A percentile compares a stretch with the other conserved stretches of the same genome.
These are phyloP conservation scores for Mycena crocata DNA, from an alignment of 768 basidiomycete species.

Conservation along the genomic window DNA sequence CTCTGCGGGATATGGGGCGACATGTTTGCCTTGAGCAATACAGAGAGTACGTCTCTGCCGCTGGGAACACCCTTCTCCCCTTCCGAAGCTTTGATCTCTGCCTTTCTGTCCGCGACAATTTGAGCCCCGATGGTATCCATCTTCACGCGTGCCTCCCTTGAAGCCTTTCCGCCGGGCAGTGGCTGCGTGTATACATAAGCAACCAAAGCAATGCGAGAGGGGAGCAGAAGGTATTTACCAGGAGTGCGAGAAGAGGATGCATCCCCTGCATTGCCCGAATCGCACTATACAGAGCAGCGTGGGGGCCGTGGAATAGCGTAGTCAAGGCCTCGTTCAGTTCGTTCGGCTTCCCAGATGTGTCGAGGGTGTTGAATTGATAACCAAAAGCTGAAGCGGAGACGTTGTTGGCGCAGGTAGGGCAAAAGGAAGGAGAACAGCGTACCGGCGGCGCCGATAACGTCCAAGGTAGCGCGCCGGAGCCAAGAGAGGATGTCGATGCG, in stretches of 20 bases:
- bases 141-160: conserved; percentile 34
- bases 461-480: conserved; percentile 50
- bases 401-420: no score
- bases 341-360: conserved; percentile 33
- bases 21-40: background rate
- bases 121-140: conserved; percentile 54
- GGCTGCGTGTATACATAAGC: background rate
- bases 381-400: conserved; percentile 35
- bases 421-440: background rate
- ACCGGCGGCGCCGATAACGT: conserved; percentile 58
- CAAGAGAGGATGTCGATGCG: conserved; percentile 48
- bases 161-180: conserved; percentile 17
- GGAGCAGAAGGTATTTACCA: conserved; percentile 34
- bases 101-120: conserved; percentile 54
- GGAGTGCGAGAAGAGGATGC: conserved; percentile 41
- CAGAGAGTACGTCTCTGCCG: conserved; percentile 47
- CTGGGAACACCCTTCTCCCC: conserved; percentile 35
- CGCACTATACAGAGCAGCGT: background rate
- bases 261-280: conserved; percentile 35
- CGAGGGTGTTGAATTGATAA: conserved; percentile 49
- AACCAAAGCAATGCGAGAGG: conserved; percentile 44
- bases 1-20: background rate
- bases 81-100: conserved; percentile 22
- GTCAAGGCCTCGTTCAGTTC: conserved; percentile 48
- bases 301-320: conserved; percentile 38